Evolutionary conservation across 768 basidiomycete species (phyloP), one percentile per base, ranked within the genome.

Genomic region (Udeniomyces megalosporus): DNA sequence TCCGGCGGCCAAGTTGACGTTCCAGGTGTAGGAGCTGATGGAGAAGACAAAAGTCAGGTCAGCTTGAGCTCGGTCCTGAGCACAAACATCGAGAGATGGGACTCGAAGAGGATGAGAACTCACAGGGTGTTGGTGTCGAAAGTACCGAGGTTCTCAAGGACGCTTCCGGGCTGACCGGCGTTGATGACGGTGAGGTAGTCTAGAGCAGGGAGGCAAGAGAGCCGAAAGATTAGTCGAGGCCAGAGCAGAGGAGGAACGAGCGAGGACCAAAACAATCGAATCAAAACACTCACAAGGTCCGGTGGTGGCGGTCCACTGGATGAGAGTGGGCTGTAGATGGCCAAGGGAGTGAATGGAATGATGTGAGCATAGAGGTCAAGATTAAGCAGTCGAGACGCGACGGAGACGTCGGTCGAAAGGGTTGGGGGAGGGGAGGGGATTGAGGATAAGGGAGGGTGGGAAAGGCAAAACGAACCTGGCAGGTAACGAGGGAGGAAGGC

Each of bases 1-100:
- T n/a, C 69, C 69, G 11, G 62, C 60, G 24, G 64, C 49, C 32
- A 70, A 49, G 65, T 68, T 61, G 48, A 54, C 68, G 42, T 17
- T 65, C 69, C 67, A 68, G 35, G 67, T 66, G 67, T 58, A 64
- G 3, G 59, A 53, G 38, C 58, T 62, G 38, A 52, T 65, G 42
- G 58, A 28, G 58, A n/a, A n/a, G 46, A 62, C 65, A 14, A 34
- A 34, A 17, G 60, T 8, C 38, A 17, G 17, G 38, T 8, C 38
- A 17, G 38, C 38, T 8, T n/a, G n/a, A n/a, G n/a, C n/a, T n/a
- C n/a, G n/a, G n/a, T n/a, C n/a, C n/a, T n/a, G n/a, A n/a, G n/a
- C n/a, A n/a, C n/a, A n/a, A n/a, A n/a, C n/a, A n/a, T n/a, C n/a
- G n/a, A n/a, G n/a, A n/a, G n/a, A n/a, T 42, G 17, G 38, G 38